These are phyloP conservation scores for Herpetomonas tarakana DNA, from an alignment of 208 protist species.

Conservation along the genomic window DNA sequence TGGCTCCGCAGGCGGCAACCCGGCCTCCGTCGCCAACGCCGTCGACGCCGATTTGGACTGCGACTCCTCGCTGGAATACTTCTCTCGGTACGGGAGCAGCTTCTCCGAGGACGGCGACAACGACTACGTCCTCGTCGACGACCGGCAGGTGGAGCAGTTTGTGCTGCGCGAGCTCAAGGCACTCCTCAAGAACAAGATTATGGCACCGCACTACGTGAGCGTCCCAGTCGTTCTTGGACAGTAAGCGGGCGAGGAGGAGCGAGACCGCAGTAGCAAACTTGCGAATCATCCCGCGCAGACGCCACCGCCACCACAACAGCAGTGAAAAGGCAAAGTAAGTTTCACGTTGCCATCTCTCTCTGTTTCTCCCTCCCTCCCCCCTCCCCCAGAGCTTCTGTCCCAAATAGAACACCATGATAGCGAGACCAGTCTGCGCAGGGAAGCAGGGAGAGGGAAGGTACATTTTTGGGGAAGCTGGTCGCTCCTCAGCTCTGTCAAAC, in stretches of 20 bases:
- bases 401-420: too few relatives aligned
- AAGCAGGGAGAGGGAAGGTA: too few relatives aligned
- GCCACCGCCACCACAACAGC: too few relatives aligned
- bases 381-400: too few relatives aligned
- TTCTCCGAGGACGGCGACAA: slow-evolving; percentile 29
- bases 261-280: too few relatives aligned
- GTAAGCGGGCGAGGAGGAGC: background rate
- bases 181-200: slow-evolving; percentile 58
- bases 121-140: slow-evolving; percentile 56
- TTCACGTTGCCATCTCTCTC: background rate
- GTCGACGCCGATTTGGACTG: slow-evolving; percentile 15
- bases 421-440: too few relatives aligned
- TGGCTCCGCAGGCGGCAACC: background rate
- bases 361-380: too few relatives aligned
- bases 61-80: slow-evolving; percentile 13
- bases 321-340: slow-evolving; percentile 5
- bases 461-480: too few relatives aligned
- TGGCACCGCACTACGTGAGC: slow-evolving; percentile 68
- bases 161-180: slow-evolving; percentile 63
- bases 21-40: background rate
- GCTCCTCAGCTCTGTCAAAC: too few relatives aligned
- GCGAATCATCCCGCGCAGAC: too few relatives aligned
- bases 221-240: slow-evolving; percentile 25
- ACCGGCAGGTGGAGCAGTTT: slow-evolving; percentile 64
- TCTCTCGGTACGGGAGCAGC: slow-evolving; percentile 28